A percentile compares a stretch with the other conserved stretches of the same genome.
phyloP scores from a whole-genome alignment of 78 protist species.

The Dictyostelium capitatum region DNA sequence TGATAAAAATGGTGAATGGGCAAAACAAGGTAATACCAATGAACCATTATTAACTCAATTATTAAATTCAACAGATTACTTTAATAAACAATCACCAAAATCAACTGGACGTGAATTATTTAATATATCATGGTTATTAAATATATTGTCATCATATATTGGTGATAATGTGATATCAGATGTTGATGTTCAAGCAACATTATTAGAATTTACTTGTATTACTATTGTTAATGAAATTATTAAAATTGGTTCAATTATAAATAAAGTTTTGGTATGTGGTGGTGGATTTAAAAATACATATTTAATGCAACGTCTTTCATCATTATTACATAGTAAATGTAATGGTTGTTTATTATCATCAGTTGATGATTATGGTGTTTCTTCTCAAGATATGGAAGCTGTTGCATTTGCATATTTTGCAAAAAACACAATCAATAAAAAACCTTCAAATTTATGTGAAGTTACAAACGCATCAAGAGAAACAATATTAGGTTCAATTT shows the following conservation, averaged over 20 bases:
- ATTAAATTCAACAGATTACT: background rate
- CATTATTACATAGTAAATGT: background rate
- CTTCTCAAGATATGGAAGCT: slow-evolving; percentile 19
- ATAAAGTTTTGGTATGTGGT: slow-evolving; percentile 37
- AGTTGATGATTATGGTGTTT: background rate
- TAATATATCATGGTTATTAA: slow-evolving; percentile 11
- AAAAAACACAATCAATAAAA: background rate
- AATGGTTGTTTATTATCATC: background rate
- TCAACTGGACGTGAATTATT: slow-evolving; percentile 77
- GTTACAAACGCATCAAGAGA: slow-evolving; percentile 33
- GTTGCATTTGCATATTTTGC: slow-evolving; percentile 55
- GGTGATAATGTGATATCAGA: background rate
- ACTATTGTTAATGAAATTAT: slow-evolving; percentile 23
- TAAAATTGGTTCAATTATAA: background rate
- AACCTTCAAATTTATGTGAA: background rate
- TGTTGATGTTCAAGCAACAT: slow-evolving; percentile 45
- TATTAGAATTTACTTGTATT: slow-evolving; percentile 23
- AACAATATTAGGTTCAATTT: slow-evolving; percentile 21
- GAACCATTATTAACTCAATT: background rate
- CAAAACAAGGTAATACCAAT: background rate
- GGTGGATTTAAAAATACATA: slow-evolving; percentile 27
- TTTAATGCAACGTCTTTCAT: background rate
- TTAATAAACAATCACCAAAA: slow-evolving; percentile 55
- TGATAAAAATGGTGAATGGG: slow-evolving; percentile 68
- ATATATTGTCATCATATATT: background rate